Conservation (phyloP, 257 asterid species). For the Salvia splendens region DNA sequence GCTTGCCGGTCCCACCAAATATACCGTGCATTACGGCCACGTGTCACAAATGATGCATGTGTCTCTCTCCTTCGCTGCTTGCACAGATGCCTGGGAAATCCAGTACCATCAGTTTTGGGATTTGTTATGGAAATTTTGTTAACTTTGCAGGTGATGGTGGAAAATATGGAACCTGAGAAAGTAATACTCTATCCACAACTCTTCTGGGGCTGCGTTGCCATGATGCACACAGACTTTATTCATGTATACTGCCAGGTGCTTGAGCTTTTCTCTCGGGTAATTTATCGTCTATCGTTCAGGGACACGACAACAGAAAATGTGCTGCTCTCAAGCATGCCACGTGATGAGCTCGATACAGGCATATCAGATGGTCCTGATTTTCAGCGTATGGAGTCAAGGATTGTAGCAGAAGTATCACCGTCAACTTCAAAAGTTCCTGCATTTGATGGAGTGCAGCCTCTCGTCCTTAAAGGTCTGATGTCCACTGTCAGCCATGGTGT, state of each 20-base stretch:
- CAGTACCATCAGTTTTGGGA: conserved; percentile 93
- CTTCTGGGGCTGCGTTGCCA: conserved; percentile 99
- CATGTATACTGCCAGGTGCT: conserved; percentile 98
- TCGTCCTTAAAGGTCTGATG: conserved; percentile 94
- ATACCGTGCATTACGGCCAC: conserved; percentile 92
- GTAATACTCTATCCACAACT: conserved; percentile 97
- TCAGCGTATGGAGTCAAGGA: conserved; percentile 69
- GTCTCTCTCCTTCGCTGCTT: conserved; percentile 93
- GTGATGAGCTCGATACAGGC: conserved; percentile 72
- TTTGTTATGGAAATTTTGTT: conserved; percentile 88
- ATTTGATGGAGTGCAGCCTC: conserved; percentile 96
- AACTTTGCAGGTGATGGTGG: conserved; percentile 98
- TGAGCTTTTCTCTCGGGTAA: conserved; percentile 93
- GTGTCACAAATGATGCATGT: conserved; percentile 93
- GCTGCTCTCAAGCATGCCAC: conserved; percentile 97
- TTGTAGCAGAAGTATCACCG: conserved; percentile 50
- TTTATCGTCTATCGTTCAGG: conserved; percentile 84
- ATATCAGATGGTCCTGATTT: conserved; percentile 61
- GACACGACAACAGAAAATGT: conserved; percentile 97
- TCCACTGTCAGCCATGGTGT: conserved; percentile 85
- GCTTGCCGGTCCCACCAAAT: conserved; percentile 99
- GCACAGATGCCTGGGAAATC: conserved; percentile 91
- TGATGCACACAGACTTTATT: conserved; percentile 98
- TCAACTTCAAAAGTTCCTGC: conserved; percentile 70
- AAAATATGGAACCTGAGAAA: conserved; percentile 98